These are phyloP conservation scores for Zygnema cylindricum DNA, from an alignment of 139 green algal species.

Conservation along the genomic window DNA sequence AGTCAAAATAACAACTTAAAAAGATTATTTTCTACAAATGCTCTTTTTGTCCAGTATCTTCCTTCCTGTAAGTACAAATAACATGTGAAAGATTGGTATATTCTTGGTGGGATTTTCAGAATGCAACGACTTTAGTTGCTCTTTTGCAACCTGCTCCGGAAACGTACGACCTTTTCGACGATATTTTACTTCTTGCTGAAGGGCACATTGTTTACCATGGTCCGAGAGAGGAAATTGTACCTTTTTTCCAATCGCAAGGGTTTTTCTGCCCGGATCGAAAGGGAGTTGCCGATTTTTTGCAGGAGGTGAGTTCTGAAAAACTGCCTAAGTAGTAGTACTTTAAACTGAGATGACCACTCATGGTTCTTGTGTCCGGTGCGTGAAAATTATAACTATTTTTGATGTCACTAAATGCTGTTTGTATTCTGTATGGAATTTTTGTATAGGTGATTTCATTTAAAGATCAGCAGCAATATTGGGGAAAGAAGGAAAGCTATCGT, in stretches of 20 bases:
- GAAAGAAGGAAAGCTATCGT: background rate
- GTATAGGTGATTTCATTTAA: slow-evolving; percentile 30
- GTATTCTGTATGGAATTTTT: too few relatives aligned
- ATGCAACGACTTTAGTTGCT: slow-evolving; percentile 65
- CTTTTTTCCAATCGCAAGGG: slow-evolving; percentile 74
- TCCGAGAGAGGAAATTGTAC: slow-evolving; percentile 56
- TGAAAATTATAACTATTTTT: too few relatives aligned
- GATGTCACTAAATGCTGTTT: too few relatives aligned
- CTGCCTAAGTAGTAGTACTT: too few relatives aligned
- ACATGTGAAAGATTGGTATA: too few relatives aligned
- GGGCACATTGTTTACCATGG: slow-evolving; percentile 52
- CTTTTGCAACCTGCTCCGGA: slow-evolving; percentile 89
- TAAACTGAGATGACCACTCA: too few relatives aligned
- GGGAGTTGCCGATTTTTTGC: slow-evolving; percentile 79
- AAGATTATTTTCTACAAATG: too few relatives aligned
- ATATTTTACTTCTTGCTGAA: slow-evolving; percentile 69
- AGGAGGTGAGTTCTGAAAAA: slow-evolving; percentile 73
- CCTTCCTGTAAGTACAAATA: too few relatives aligned
- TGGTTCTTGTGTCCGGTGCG: too few relatives aligned
- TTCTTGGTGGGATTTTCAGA: too few relatives aligned
- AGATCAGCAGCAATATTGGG: slow-evolving; percentile 53
- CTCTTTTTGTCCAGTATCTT: too few relatives aligned
- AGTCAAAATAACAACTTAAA: too few relatives aligned
- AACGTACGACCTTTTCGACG: slow-evolving; percentile 76
- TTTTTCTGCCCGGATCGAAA: slow-evolving; percentile 71